Conservation (phyloP, 371 early-diverging fungal species). For the Mortierella sp. region DNA sequence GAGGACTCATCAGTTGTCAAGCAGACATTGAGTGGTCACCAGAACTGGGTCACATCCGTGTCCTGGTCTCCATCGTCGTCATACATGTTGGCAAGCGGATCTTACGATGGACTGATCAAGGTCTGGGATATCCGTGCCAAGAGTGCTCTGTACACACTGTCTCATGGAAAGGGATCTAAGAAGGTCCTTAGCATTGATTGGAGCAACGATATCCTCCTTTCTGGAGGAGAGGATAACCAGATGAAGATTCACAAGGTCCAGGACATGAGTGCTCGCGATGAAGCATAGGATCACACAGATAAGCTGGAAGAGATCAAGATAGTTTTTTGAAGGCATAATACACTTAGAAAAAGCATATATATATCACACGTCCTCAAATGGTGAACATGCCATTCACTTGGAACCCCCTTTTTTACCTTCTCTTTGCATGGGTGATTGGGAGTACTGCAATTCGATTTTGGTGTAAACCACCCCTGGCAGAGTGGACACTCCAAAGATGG, state of each 20-base stretch:
- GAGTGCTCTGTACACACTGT: constrained; percentile 78
- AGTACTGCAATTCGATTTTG: too few species aligned
- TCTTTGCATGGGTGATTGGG: too few species aligned
- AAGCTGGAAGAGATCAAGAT: background rate
- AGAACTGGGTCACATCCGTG: constrained; percentile 85
- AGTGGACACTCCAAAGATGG: constrained; percentile 1
- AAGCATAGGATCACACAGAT: constrained; percentile 15
- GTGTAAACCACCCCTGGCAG: background rate
- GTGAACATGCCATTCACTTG: too few species aligned
- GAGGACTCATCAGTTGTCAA: constrained; percentile 84
- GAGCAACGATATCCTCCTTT: constrained; percentile 75
- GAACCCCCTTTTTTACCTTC: too few species aligned
- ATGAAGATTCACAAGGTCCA: constrained; percentile 77
- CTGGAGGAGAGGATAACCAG: constrained; percentile 89
- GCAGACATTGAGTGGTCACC: constrained; percentile 81
- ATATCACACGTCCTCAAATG: background rate
- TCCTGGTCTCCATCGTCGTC: constrained; percentile 86
- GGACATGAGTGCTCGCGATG: constrained; percentile 30
- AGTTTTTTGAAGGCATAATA: constrained; percentile 2
- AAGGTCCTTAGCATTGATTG: constrained; percentile 88
- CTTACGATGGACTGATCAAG: constrained; percentile 89
- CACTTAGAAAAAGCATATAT: background rate
- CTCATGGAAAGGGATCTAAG: constrained; percentile 56
- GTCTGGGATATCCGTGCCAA: constrained; percentile 95
- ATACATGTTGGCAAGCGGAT: constrained; percentile 81